Evolutionary conservation across 129 eudicot species (phyloP).

Genomic region (Silybum marianum): DNA sequence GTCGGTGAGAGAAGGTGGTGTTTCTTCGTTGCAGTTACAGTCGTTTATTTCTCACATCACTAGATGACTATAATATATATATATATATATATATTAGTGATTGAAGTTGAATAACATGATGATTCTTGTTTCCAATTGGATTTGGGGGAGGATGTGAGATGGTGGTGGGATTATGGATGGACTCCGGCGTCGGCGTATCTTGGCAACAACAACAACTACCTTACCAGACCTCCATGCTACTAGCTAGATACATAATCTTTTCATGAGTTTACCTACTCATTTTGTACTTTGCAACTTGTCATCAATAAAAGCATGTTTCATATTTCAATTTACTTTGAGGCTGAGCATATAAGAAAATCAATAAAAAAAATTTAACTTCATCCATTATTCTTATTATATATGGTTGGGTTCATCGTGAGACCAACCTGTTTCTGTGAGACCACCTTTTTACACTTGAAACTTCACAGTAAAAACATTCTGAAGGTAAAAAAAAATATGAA

Average conservation of each 20-base stretch:
- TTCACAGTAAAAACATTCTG: too few species aligned
- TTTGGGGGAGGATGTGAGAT: neutral
- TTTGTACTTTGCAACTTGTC: neutral
- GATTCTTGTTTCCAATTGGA: neutral
- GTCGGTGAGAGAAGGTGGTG: constrained; percentile 39
- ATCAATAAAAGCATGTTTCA: neutral
- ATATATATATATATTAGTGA: neutral
- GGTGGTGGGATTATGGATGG: neutral
- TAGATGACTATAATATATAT: constrained; percentile 3
- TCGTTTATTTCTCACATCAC: constrained; percentile 48
- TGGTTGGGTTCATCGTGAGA: too few species aligned
- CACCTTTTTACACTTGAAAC: too few species aligned
- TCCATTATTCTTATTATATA: too few species aligned
- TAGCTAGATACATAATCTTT: neutral
- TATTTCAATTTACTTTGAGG: neutral
- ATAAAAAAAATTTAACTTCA: too few species aligned
- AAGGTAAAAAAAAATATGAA: too few species aligned
- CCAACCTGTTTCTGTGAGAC: too few species aligned
- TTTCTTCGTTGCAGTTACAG: constrained; percentile 34
- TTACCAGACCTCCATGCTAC: neutral
- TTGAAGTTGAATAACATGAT: neutral
- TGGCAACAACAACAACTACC: neutral
- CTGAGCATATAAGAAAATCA: neutral
- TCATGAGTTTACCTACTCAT: neutral
- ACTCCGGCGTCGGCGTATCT: too few species aligned